A percentile compares a stretch with the other conserved stretches of the same genome.
phyloP scores from a whole-genome alignment of 768 basidiomycete genomes.

The Daedaleopsis nitida region DNA sequence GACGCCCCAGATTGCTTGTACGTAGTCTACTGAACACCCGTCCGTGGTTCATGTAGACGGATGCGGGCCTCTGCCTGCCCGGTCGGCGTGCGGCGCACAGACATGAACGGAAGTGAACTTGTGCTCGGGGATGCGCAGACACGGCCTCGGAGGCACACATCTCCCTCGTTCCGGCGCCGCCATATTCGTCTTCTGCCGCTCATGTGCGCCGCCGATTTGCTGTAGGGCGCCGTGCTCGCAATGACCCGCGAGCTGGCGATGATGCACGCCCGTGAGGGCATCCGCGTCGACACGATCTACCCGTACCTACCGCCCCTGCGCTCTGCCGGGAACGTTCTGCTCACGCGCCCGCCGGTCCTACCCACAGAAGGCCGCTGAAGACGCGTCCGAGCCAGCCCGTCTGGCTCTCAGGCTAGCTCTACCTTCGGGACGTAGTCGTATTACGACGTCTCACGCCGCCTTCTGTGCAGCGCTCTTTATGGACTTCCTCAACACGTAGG shows the following conservation, averaged over 20 bases:
- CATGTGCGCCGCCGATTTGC: neutral
- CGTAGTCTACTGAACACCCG: too few relatives aligned
- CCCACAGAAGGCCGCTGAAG: slow-evolving; percentile 82
- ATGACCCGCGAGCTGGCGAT: slow-evolving; percentile 98
- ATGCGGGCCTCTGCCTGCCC: too few relatives aligned
- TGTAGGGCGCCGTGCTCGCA: slow-evolving; percentile 91
- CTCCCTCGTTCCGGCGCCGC: neutral
- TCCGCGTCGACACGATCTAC: slow-evolving; percentile 93
- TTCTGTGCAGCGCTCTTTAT: slow-evolving; percentile 82
- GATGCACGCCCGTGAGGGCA: slow-evolving; percentile 97
- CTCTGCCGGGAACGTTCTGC: neutral
- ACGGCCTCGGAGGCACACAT: slow-evolving; percentile 84
- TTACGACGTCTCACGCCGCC: neutral
- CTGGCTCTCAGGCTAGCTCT: too few relatives aligned
- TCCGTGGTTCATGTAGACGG: too few relatives aligned
- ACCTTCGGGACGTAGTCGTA: neutral
- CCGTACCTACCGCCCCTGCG: slow-evolving; percentile 60
- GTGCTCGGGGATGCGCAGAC: slow-evolving; percentile 49
- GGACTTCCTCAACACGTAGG: slow-evolving; percentile 96
- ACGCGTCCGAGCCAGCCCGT: slow-evolving; percentile 54
- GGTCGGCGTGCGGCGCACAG: too few relatives aligned
- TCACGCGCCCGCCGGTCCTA: slow-evolving; percentile 1
- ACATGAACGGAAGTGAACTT: too few relatives aligned
- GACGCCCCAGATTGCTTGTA: slow-evolving; percentile 97
- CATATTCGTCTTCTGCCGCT: neutral